Evolutionary conservation across 176 grass and related monocot genomes (phyloP), one percentile per base, ranked within the genome.

Genomic region (Ananas comosus): DNA sequence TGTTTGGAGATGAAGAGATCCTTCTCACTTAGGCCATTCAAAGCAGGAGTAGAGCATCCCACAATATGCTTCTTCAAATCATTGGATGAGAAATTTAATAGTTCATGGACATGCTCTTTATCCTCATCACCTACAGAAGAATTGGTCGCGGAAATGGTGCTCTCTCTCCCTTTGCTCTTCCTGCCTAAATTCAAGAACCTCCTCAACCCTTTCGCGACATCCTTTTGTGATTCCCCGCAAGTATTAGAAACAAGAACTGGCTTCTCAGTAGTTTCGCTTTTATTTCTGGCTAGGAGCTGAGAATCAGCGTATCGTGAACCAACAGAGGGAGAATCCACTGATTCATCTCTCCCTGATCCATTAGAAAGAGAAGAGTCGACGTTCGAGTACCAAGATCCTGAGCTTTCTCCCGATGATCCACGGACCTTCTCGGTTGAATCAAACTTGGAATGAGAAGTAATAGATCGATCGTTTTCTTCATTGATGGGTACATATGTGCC

Each of bases 171-270:
- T 51, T 67, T 70, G 9, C 75, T 66, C 50, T 80, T 88, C 80
- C 64, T 76, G 67, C 84, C 77, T 75, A 78, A 85, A 72, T 69
- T 85, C 21, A 92, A 70, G 71, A 88, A 70, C 74, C 80, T 88
- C 67, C 57, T 80, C 24, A 88, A 75, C 27, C 83, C 79, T 71
- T 83, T 80, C 12, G 73, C 78, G 19, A 78, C 68, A 53, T 88
- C 89, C 66, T 76, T 80, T 42, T 71, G 79, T 64, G 79, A 77
- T 64, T 88, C 76, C 23, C 24, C 48, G 0, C 57, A 23, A 10
- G 67, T 22, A 47, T 73, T 28, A 2, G 79, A 50, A 53, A 71
- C 63, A 11, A 80, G 27, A 27, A 13, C 77, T 13, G 77, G 50
- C 51, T 53, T 80, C 74, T 88, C 89, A 53, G 78, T 25, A 58